Evolutionary conservation across 352 stramenopile species (phyloP).

Genomic region (Elongisporangium prolatum): DNA sequence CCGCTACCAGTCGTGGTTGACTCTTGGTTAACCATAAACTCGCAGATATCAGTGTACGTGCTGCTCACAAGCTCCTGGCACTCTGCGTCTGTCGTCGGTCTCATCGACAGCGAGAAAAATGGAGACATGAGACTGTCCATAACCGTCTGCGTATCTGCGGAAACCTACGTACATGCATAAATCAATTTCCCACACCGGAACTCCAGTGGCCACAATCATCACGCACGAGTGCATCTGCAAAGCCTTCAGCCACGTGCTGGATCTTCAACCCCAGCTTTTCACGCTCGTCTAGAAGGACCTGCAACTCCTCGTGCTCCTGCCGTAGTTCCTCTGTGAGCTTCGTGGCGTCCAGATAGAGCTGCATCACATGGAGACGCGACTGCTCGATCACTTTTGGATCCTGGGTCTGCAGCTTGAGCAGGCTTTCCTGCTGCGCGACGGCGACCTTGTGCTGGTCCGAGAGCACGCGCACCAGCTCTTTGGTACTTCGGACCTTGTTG

Average conservation of each 20-base stretch:
- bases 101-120: too few species aligned
- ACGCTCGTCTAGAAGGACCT: slow-evolving; percentile 30
- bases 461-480: slow-evolving; percentile 28
- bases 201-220: slow-evolving; percentile 16
- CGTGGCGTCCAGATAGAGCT: slow-evolving; percentile 46
- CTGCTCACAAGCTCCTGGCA: slow-evolving; percentile 32
- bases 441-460: slow-evolving; percentile 21
- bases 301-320: slow-evolving; percentile 44
- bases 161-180: too few species aligned
- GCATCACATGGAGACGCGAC: slow-evolving; percentile 4
- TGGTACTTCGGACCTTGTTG: slow-evolving; percentile 5
- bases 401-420: slow-evolving; percentile 11
- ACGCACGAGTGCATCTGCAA: too few species aligned
- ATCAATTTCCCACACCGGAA: too few species aligned
- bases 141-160: too few species aligned
- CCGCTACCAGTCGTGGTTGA: slow-evolving; percentile 39
- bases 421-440: slow-evolving; percentile 20
- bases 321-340: slow-evolving; percentile 46
- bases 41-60: slow-evolving; percentile 36
- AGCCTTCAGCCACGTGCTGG: slow-evolving; percentile 17
- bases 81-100: slow-evolving; percentile 14
- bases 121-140: too few species aligned
- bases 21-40: slow-evolving; percentile 35
- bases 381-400: slow-evolving; percentile 11
- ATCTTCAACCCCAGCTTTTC: slow-evolving; percentile 36